Conservation (phyloP, 2,329 filamentous ascomycete genomes). For the Xylaria sp. region DNA sequence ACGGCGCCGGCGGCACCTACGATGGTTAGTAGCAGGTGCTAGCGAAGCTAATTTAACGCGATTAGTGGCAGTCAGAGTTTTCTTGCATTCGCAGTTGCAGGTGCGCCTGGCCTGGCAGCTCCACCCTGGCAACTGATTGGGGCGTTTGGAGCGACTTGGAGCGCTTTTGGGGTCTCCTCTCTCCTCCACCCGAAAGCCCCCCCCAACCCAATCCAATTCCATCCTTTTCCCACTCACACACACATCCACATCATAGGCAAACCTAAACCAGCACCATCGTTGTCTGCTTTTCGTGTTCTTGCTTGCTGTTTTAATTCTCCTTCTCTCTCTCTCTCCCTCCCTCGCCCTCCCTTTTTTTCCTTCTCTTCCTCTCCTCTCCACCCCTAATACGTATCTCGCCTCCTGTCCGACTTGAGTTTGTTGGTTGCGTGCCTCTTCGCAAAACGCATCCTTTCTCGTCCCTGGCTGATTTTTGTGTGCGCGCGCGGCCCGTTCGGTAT, state of each 20-base stretch:
- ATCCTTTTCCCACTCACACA: constrained; percentile 38
- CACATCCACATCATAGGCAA: constrained; percentile 39
- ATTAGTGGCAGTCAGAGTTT: constrained; percentile 21
- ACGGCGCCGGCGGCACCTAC: background rate
- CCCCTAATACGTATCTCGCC: constrained; percentile 38
- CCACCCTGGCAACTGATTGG: constrained; percentile 25
- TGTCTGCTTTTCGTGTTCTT: constrained; percentile 39
- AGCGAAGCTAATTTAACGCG: background rate
- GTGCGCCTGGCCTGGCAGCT: constrained; percentile 18
- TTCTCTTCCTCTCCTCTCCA: constrained; percentile 30
- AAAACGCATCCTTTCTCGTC: constrained; percentile 41
- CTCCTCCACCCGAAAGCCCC: constrained; percentile 30
- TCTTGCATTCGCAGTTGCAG: constrained; percentile 24
- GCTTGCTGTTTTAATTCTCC: constrained; percentile 48
- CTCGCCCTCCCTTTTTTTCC: constrained; percentile 33
- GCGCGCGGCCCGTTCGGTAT: constrained; percentile 40
- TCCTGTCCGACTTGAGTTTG: constrained; percentile 39
- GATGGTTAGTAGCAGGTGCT: background rate
- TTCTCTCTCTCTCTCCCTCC: constrained; percentile 34
- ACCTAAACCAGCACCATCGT: constrained; percentile 41
- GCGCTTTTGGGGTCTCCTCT: constrained; percentile 10
- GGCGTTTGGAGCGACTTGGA: constrained; percentile 17
- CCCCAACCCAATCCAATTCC: constrained; percentile 31
- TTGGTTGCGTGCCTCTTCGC: constrained; percentile 42
- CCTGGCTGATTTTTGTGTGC: constrained; percentile 38